Evolutionary conservation across 495 filamentous ascomycete genomes (phyloP).

Genomic region (Margaritispora aquatica): DNA sequence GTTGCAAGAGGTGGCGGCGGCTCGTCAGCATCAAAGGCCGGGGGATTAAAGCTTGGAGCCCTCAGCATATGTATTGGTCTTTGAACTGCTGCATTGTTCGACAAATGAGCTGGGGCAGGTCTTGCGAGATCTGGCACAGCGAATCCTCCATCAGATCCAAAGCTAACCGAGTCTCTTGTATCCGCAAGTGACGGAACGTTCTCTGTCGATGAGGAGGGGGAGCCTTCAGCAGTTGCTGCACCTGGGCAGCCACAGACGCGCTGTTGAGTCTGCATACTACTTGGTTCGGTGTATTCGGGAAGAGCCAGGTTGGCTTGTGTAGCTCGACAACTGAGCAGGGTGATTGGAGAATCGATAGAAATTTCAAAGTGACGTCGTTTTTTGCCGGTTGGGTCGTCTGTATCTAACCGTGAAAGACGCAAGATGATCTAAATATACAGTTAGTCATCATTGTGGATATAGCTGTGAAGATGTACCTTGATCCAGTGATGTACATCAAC

Average conservation of each 20-base stretch:
- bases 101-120: slow-evolving; percentile 23
- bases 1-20: slow-evolving; percentile 82
- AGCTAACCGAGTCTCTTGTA: not conserved
- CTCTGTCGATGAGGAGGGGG: slow-evolving; percentile 22
- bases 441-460: slow-evolving; percentile 27
- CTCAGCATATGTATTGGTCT: slow-evolving; percentile 87
- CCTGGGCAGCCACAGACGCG: slow-evolving; percentile 74
- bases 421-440: slow-evolving; percentile 75
- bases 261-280: slow-evolving; percentile 25
- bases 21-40: slow-evolving; percentile 80
- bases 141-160: not conserved
- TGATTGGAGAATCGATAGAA: slow-evolving; percentile 96
- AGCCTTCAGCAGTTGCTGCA: slow-evolving; percentile 30
- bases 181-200: slow-evolving; percentile 17
- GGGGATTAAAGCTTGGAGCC: slow-evolving; percentile 84
- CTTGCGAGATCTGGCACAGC: slow-evolving; percentile 15
- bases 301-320: slow-evolving; percentile 86
- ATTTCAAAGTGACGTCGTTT: slow-evolving; percentile 96
- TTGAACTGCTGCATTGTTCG: slow-evolving; percentile 23
- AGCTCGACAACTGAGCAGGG: slow-evolving; percentile 89
- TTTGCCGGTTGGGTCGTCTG: slow-evolving; percentile 62
- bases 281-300: slow-evolving; percentile 67
- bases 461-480: slow-evolving; percentile 58
- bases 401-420: slow-evolving; percentile 84
- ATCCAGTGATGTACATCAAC: slow-evolving; percentile 99